These are phyloP conservation scores for Sugiyamaella americana DNA, from an alignment of 805 yeast species.

Conservation along the genomic window DNA sequence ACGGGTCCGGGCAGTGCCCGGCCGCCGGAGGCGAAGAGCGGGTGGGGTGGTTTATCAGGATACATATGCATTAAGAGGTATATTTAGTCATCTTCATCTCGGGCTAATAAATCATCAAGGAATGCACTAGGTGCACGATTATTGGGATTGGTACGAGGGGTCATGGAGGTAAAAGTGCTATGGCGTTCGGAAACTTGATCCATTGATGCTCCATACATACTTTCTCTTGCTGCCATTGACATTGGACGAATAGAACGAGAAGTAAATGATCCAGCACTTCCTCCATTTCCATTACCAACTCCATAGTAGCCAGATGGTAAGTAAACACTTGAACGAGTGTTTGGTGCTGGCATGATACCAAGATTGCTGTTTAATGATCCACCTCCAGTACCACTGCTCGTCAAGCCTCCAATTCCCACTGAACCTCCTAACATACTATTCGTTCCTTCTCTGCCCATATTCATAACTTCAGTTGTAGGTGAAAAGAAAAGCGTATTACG, in stretches of 20 bases:
- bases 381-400: constrained; percentile 3
- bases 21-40: not conserved
- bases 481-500: constrained; percentile 50
- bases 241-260: constrained; percentile 19
- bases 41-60: too few species aligned
- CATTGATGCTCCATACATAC: constrained; percentile 10
- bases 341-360: not conserved
- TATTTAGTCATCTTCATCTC: constrained; percentile 14
- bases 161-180: constrained; percentile 3
- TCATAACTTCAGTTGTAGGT: constrained; percentile 72
- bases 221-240: constrained; percentile 17
- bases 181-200: constrained; percentile 5
- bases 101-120: constrained; percentile 33
- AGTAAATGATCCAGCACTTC: constrained; percentile 19
- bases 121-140: constrained; percentile 34
- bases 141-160: constrained; percentile 9
- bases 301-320: constrained; percentile 28
- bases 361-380: not conserved
- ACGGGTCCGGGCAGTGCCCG: not conserved
- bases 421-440: not conserved
- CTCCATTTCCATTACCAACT: constrained; percentile 14
- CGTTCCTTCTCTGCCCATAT: constrained; percentile 30
- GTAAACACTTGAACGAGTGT: constrained; percentile 21
- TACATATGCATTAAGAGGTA: not conserved
- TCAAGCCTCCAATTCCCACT: constrained; percentile 1